Base-by-base conservation (phyloP, 1,284 basidiomycete species). In the Ustilago crameri region DNA sequence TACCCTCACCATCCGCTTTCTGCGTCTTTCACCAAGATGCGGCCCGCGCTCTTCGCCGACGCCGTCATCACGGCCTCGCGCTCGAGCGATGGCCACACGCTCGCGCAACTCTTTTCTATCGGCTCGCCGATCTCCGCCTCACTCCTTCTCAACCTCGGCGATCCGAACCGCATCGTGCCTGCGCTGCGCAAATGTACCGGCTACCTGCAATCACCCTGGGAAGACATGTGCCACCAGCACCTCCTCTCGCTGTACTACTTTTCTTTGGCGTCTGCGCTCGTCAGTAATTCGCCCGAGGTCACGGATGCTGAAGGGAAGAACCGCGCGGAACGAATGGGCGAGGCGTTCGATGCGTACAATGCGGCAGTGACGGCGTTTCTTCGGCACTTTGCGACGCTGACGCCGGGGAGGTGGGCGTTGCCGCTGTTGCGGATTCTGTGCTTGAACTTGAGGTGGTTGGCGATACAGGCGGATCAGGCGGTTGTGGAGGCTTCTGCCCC, bases 341-440 rank as follows among this genome's bases (percentile, higher is more conserved):
- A 73, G 18, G 60, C 75, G 3, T 67, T 64, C 42, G 76, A 80
- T n/a, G 75, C 68, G n/a, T 57, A 75, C 50, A 77, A 79, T 23
- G 34, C 64, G 2, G 60, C 51, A 0, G 59, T 78, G 18, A 64
- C 59, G 10, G 72, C 72, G 4, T 78, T 79, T 26, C 41, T 82
- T 42, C 75, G 80, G 5, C 52, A 52, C 41, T 79, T 76, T 55
- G 37, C 74, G 9, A 58, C 55, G 17, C 57, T 80, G 2, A 51
- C 58, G 7, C 69, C 76, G 4, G 80, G 80, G 9, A 43, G 79
- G 23, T 82, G 80, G 79, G 76, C 74, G 12, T 42, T 81, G 3
- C 77, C 81, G 5, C 41, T 75, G 15, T 51, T 82, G 22, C n/a
- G 55, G 3, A 64, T 74, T 9, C 51, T 82, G 23, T 74, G 81